Conservation (phyloP, 257 asterid species). For the Nyctanthes arbortristis region DNA sequence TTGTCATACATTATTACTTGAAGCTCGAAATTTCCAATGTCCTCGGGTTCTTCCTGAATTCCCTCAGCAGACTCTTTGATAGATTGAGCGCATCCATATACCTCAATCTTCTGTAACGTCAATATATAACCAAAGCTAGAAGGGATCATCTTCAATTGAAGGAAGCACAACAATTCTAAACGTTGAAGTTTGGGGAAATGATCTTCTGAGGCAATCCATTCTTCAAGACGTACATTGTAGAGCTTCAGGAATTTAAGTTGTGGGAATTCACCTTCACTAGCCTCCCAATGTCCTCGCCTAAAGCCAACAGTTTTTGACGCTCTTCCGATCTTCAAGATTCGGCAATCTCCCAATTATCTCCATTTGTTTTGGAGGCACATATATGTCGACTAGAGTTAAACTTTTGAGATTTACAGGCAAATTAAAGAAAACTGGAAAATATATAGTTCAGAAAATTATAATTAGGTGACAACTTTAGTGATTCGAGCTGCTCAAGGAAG, state of each 20-base stretch:
- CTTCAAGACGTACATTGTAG: background rate
- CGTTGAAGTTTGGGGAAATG: constrained; percentile 25
- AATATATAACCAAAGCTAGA: background rate
- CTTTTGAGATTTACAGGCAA: background rate
- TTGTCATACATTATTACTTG: too few relatives aligned
- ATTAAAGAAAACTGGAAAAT: background rate
- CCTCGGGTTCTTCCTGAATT: constrained; percentile 12
- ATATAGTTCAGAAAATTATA: too few relatives aligned
- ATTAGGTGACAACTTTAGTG: background rate
- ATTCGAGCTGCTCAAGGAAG: background rate
- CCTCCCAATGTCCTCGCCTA: constrained; percentile 3
- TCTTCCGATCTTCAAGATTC: constrained; percentile 8
- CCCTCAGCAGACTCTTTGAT: constrained; percentile 5
- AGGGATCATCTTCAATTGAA: constrained; percentile 19
- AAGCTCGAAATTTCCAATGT: too few relatives aligned
- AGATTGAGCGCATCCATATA: background rate
- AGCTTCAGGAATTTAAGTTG: constrained; percentile 16
- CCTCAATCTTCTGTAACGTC: constrained; percentile 20
- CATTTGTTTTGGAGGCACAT: background rate
- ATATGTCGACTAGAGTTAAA: background rate
- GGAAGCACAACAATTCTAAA: constrained; percentile 5
- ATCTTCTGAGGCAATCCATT: background rate
- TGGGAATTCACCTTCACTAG: constrained; percentile 5
- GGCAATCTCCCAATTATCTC: constrained; percentile 16
- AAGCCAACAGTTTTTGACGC: background rate